A percentile compares a stretch with the other conserved stretches of the same genome.
phyloP scores from a whole-genome alignment of 345 rosid species.

The Kandelia obovata region DNA sequence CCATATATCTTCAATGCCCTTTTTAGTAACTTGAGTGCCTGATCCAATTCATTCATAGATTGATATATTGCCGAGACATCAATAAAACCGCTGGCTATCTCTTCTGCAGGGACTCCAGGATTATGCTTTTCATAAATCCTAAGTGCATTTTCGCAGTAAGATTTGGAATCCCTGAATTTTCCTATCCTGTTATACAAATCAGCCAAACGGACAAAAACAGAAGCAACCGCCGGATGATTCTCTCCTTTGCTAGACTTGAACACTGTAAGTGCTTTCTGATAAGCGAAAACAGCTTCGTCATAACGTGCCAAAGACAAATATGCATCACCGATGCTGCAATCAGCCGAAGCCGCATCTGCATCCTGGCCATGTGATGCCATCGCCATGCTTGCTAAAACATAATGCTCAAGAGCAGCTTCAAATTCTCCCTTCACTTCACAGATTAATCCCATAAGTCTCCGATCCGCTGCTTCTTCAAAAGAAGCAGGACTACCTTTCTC shows the following conservation, averaged over 20 bases:
- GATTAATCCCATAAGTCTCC: conserved; percentile 84
- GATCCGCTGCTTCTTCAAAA: conserved; percentile 81
- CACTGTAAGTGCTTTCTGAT: conserved; percentile 77
- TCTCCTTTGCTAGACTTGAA: conserved; percentile 80
- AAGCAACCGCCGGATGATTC: conserved; percentile 75
- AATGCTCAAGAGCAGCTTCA: conserved; percentile 87
- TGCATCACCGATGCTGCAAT: conserved; percentile 89
- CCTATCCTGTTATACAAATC: conserved; percentile 80
- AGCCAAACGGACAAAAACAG: conserved; percentile 79
- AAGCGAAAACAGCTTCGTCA: conserved; percentile 81
- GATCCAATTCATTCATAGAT: conserved; percentile 69
- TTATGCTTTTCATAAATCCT: conserved; percentile 55
- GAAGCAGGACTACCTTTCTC: conserved; percentile 54
- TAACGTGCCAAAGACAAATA: conserved; percentile 78
- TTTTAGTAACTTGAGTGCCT: conserved; percentile 59
- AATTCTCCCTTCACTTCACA: conserved; percentile 71
- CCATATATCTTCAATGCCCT: conserved; percentile 60
- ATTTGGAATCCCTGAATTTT: conserved; percentile 69
- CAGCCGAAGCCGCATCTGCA: conserved; percentile 68
- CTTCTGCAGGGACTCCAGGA: conserved; percentile 59
- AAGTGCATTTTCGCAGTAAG: conserved; percentile 80
- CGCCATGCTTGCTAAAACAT: conserved; percentile 81
- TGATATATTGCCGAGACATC: conserved; percentile 84
- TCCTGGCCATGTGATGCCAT: conserved; percentile 64
- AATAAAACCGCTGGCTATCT: conserved; percentile 73